phyloP scores from a whole-genome alignment of 352 stramenopile species.

The Pythium plurisporium region DNA sequence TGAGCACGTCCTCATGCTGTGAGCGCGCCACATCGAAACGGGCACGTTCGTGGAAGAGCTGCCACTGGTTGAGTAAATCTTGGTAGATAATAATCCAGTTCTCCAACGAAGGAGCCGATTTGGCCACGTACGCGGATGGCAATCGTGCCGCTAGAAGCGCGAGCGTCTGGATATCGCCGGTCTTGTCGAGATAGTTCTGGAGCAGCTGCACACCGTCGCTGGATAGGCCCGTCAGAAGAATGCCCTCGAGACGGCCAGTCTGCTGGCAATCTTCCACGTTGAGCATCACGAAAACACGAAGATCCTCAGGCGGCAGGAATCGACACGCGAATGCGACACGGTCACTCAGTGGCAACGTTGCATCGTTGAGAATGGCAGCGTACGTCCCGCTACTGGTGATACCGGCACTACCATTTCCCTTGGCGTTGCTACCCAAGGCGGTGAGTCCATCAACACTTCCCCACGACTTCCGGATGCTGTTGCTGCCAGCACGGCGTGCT shows the following conservation, averaged over 20 bases:
- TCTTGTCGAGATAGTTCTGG: conserved; percentile 89
- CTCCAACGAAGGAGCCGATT: conserved; percentile 44
- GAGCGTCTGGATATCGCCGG: conserved; percentile 90
- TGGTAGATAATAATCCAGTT: conserved; percentile 92
- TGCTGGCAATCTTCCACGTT: conserved; percentile 80
- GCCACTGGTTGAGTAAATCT: conserved; percentile 90
- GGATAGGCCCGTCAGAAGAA: conserved; percentile 88
- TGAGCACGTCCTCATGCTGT: conserved; percentile 85
- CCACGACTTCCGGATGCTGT: conserved; percentile 39
- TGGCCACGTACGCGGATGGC: conserved; percentile 46
- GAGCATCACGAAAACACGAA: conserved; percentile 76
- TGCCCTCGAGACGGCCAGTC: conserved; percentile 84
- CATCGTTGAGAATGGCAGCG: conserved; percentile 80
- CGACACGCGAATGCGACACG: conserved; percentile 90
- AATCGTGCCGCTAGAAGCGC: conserved; percentile 77
- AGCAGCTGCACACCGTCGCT: conserved; percentile 82
- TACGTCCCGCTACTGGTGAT: conserved; percentile 42
- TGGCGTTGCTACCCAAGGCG: conserved; percentile 14
- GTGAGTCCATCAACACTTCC: conserved; percentile 58
- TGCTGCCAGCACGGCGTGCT: conserved; percentile 16
- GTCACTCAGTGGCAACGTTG: conserved; percentile 84
- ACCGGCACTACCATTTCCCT: conserved; percentile 5
- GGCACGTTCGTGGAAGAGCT: conserved; percentile 91
- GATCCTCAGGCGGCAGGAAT: conserved; percentile 80
- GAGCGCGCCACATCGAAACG: conserved; percentile 91